Conservation (phyloP, 106 monocot genomes). For the Chionographis japonica region DNA sequence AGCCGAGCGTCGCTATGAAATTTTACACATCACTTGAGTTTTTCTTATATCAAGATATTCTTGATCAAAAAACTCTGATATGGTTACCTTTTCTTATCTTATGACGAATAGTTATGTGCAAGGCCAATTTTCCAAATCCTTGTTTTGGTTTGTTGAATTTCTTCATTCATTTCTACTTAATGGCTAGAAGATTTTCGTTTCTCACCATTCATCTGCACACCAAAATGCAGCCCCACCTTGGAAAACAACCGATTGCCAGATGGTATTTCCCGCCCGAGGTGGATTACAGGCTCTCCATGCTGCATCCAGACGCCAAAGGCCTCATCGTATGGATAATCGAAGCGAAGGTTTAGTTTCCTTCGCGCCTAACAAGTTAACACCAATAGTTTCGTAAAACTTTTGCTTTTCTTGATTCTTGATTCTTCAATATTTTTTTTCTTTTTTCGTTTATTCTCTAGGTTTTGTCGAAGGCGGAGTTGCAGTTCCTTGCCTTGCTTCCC, state of each 20-base stretch:
- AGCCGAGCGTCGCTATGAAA: too few relatives aligned
- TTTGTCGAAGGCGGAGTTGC: slow-evolving; percentile 83
- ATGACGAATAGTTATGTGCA: too few relatives aligned
- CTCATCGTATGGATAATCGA: slow-evolving; percentile 85
- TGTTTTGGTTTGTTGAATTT: too few relatives aligned
- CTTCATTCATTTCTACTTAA: background rate
- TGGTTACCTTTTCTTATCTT: too few relatives aligned
- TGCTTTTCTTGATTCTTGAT: background rate
- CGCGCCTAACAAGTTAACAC: background rate
- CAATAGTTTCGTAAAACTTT: background rate
- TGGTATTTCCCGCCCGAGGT: slow-evolving; percentile 96
- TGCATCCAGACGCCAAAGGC: slow-evolving; percentile 74
- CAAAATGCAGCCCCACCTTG: slow-evolving; percentile 64
- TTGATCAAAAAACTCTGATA: too few relatives aligned
- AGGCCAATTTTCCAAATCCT: too few relatives aligned
- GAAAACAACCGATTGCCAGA: slow-evolving; percentile 80
- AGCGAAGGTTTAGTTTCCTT: slow-evolving; percentile 49
- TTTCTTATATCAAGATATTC: too few relatives aligned
- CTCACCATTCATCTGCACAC: background rate
- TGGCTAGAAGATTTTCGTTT: background rate
- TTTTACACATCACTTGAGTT: too few relatives aligned
- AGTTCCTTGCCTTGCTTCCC: slow-evolving; percentile 88
- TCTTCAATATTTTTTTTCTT: background rate
- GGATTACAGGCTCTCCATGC: slow-evolving; percentile 78
- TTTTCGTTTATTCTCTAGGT: slow-evolving; percentile 33